Base-by-base conservation (phyloP, 352 stramenopile genomes). In the Phytopythium delawarense region DNA sequence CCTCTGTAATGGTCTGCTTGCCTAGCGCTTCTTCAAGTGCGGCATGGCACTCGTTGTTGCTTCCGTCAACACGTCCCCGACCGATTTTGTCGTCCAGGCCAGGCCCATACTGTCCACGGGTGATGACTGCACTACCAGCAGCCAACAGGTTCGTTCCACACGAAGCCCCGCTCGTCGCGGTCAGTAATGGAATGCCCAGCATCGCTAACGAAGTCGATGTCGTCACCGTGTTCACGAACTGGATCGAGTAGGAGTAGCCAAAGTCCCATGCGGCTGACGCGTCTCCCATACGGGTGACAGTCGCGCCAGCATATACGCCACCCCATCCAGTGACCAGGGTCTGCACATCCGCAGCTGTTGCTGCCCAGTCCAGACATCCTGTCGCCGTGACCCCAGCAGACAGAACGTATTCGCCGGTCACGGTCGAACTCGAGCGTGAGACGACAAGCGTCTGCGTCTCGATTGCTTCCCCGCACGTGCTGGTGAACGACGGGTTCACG, bases 401-500 rank as follows among this genome's bases (percentile, higher is more conserved):
- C 4, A 87, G 67, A 23, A 77, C 73, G 48, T 71, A 84, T 57
- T 63, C 55, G 4, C 62, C 62, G 0, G 58, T 44, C 0, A 67
- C 28, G 66, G 65, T 6, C 61, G 34, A 1, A 57, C 20, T 12
- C 58, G 55, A 13, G 20, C 55, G 55, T 4, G 55, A 71, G 4
- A 88, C 65, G 28, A 68, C 66, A 4, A 93, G n/a, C 23, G 56
- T 84, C 62, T 93, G 84, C 11, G 87, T 85, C 63, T 95, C 84
- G 55, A 72, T 69, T 20, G 67, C 71, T 66, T 95, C 86, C 8
- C 86, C 86, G 49, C 86, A 95, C 34, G 72, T 51, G 49, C 81
- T 92, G 13, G 82, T 85, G 67, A 98, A 98, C 18, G 82, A 87
- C n/a, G 85, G 63, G 16, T 71, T 88, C 23, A 81, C 76, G 74